Base-by-base conservation (phyloP, 106 monocot genomes). In the Dactylorhiza incarnata region DNA sequence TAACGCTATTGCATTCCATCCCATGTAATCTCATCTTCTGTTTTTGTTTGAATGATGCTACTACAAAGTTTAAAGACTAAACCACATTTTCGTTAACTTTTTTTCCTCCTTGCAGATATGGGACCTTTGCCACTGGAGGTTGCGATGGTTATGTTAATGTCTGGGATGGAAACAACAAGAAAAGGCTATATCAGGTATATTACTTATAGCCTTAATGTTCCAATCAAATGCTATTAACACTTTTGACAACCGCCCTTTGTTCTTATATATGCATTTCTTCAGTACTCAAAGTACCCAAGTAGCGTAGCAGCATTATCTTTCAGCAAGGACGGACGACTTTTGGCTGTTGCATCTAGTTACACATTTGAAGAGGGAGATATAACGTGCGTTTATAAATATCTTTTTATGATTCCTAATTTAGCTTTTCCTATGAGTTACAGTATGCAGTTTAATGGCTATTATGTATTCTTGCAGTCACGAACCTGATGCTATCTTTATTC, bases 151-250 rank as follows among this genome's bases (percentile, higher is more conserved):
- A 75, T 83, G 96, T 97, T 11, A 97, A 97, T 82, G 93, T 97
- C 19, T 97, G 96, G 96, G 96, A 97, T 85, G 96, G 96, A 12
- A 94, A 83, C 79, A 97, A 97, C 58, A 97, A 97, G 85, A 97
- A 97, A 74, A 83, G 96, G 81, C 78, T 97, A 66, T 97, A 91
- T 80, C 96, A 97, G 96, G 96, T 91, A 86, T 4, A 2, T 29
- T n/a, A 51, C 50, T 20, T 24, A 25, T 48, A 50, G 0, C 9
- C 47, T 48, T 46, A 49, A 6, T 45, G 49, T 23, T 44, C 48
- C 73, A 6, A 48, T 22, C 49, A 69, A 45, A 15, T 69, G 45
- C 5, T 69, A 37, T 14, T 19, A 17, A 69, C 66, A 25, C 22
- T n/a, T 37, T 2, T 45, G 17, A 69, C 7, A 19, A 45, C 15